Percentiles rank a stretch among this genome's conserved stretches.
Conservation (phyloP, 768 basidiomycete genomes). For the button mushroom (Agaricus bisporus) region DNA sequence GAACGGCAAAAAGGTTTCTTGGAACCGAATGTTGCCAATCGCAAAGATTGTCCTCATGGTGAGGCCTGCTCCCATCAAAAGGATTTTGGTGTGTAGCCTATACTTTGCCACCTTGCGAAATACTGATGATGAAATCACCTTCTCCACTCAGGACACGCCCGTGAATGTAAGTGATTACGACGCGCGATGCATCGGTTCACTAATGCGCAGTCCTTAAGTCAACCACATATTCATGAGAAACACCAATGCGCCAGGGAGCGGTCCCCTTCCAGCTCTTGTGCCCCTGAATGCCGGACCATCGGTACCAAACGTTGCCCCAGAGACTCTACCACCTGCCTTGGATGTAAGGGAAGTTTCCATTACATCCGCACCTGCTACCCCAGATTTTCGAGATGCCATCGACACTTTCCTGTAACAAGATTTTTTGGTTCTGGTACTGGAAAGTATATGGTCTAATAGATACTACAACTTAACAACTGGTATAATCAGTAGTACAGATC, state of each 20-base stretch:
- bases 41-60: slow-evolving; percentile 69
- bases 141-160: slow-evolving; percentile 51
- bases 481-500: slow-evolving; percentile 4
- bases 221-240: slow-evolving; percentile 34
- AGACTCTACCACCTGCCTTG: background rate
- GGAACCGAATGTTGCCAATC: slow-evolving; percentile 45
- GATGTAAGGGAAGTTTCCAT: background rate
- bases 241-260: slow-evolving; percentile 2
- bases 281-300: background rate
- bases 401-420: slow-evolving; percentile 7
- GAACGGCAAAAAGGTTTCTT: slow-evolving; percentile 68
- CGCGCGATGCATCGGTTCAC: background rate
- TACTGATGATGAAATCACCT: background rate
- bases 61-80: slow-evolving; percentile 52
- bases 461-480: slow-evolving; percentile 3
- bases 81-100: slow-evolving; percentile 45
- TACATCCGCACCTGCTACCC: slow-evolving; percentile 1
- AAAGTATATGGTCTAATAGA: slow-evolving; percentile 6
- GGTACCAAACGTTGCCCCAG: background rate
- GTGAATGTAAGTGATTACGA: slow-evolving; percentile 52
- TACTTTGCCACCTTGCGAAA: background rate
- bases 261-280: background rate
- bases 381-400: slow-evolving; percentile 14
- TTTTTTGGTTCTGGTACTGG: background rate
- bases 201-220: slow-evolving; percentile 20